Evolutionary conservation across 2,329 filamentous ascomycete species (phyloP), one percentile per base, ranked within the genome.

Genomic region (Colletotrichum sp.): DNA sequence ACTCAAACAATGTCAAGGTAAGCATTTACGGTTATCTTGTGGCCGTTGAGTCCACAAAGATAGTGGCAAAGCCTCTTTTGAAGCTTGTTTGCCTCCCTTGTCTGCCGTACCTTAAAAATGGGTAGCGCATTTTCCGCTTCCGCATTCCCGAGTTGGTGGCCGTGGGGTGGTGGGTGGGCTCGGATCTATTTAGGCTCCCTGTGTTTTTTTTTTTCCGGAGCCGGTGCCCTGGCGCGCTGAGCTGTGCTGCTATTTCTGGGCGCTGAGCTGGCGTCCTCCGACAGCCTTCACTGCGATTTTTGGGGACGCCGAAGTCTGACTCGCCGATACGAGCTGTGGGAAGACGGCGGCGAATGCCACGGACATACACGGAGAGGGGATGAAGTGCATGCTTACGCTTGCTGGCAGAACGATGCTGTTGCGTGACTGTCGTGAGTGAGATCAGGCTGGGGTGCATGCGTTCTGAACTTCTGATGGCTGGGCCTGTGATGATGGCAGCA

Each of bases 321-420:
- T 70, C 68, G 68, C 68, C 68, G 68, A 70, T 52, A 70, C 68
- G 66, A 69, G 52, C 24, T 60, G 66, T 55, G 39, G 66, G n/a
- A 66, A 12, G 9, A 21, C 30, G 26, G 34, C 32, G 62, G 62
- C 32, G 26, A 67, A 21, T 21, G 18, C 10, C n/a, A 49, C 44
- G 44, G 18, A 49, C 24, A 60, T 24, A 60, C 15, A 16, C 57
- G 28, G 26, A 60, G 57, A 10, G 24, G 16, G 10, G 6, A 34
- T 62, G 57, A 3, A 26, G 24, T 3, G 12, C 26, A 34, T 34
- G 59, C 30, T 21, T 30, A 21, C 4, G 59, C 26, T 32, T 28
- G 59, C 30, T 62, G 59, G 32, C n/a, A 18, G 62, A n/a, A 44
- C 5, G n/a, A 16, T 63, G 0, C 13, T 13, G 34, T 36, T 34